Evolutionary conservation across 345 rosid genomes (phyloP).

Genomic region (Brassica napus): DNA sequence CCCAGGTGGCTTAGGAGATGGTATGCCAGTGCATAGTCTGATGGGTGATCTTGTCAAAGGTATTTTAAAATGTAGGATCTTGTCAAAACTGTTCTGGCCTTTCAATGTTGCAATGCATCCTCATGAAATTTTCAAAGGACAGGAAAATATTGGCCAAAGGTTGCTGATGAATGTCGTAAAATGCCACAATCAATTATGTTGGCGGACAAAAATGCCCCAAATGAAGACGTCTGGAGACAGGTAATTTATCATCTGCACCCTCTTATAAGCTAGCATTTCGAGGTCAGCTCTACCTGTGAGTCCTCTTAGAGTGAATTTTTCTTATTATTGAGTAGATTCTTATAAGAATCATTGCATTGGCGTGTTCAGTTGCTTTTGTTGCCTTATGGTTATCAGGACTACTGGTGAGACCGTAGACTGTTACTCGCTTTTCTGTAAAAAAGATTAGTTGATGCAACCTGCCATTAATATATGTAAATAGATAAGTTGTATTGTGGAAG

Average conservation of each 20-base stretch:
- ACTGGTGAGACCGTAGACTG: background rate
- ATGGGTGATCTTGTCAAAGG: slow-evolving; percentile 99
- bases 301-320: slow-evolving; percentile 2
- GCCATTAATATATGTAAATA: background rate
- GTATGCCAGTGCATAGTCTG: slow-evolving; percentile 75
- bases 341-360: background rate
- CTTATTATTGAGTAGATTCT: slow-evolving; percentile 10
- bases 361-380: slow-evolving; percentile 15
- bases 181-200: slow-evolving; percentile 86
- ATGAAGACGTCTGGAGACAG: slow-evolving; percentile 99
- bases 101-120: slow-evolving; percentile 17
- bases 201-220: slow-evolving; percentile 99
- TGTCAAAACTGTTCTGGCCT: slow-evolving; percentile 10
- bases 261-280: slow-evolving; percentile 10
- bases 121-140: slow-evolving; percentile 11
- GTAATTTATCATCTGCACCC: slow-evolving; percentile 41
- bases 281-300: slow-evolving; percentile 2
- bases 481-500: slow-evolving; percentile 2
- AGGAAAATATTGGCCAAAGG: slow-evolving; percentile 91
- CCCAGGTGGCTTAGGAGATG: slow-evolving; percentile 78
- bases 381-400: background rate
- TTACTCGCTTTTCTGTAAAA: background rate
- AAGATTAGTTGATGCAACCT: background rate
- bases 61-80: slow-evolving; percentile 31
- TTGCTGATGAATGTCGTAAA: slow-evolving; percentile 69